Evolutionary conservation across 345 rosid species (phyloP).

Genomic region (Rhodamnia argentea): DNA sequence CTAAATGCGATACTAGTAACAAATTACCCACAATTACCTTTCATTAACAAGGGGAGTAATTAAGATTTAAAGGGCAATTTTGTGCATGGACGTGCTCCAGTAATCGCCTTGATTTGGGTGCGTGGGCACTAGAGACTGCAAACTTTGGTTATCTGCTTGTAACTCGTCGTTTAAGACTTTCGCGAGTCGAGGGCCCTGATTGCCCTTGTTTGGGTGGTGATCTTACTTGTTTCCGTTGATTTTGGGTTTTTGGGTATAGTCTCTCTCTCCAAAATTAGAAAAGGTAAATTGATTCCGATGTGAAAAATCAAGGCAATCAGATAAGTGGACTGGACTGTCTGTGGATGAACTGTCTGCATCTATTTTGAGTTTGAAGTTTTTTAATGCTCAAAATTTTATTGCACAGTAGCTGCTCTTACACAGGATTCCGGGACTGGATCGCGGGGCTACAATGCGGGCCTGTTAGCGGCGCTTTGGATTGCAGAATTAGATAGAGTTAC

Average conservation of each 20-base stretch:
- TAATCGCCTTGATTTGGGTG: not conserved
- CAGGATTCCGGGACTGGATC: not conserved
- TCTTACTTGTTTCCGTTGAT: no score
- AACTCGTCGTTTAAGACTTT: not conserved
- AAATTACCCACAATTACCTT: not conserved
- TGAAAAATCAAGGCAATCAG: no score
- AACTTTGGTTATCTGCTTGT: not conserved
- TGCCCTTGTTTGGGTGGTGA: not conserved
- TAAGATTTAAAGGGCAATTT: not conserved
- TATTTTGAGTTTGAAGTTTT: not conserved
- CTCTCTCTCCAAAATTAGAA: no score
- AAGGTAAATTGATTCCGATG: no score
- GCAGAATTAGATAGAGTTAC: not conserved
- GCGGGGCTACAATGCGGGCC: not conserved
- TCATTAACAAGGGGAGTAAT: not conserved
- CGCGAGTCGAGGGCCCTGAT: no score
- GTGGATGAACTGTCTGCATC: not conserved
- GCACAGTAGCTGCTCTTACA: not conserved
- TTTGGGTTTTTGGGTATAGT: no score
- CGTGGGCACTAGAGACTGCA: not conserved
- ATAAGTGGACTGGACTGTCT: not conserved
- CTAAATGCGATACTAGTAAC: no score
- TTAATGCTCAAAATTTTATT: no score
- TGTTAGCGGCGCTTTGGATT: not conserved
- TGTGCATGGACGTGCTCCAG: not conserved